Conservation (phyloP, 225 moss, liverwort and hornwort species). For the Polytrichum commune region DNA sequence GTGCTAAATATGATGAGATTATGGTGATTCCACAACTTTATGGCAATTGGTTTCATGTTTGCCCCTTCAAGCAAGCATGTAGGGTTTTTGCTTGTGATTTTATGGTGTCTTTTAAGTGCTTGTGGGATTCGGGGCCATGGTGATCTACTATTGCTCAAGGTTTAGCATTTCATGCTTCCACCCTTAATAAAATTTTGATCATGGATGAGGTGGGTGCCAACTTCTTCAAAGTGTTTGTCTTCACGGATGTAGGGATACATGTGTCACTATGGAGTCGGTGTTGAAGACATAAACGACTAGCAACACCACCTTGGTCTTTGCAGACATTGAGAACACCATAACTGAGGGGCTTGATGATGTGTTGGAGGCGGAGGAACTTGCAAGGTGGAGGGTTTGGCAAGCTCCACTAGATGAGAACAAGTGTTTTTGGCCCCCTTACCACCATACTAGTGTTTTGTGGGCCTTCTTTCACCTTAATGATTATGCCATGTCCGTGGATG, state of each 20-base stretch:
- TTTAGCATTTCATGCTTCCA: no score
- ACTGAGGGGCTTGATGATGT: background rate
- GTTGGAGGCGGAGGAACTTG: background rate
- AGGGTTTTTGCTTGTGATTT: no score
- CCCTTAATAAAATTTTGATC: background rate
- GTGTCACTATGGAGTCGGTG: background rate
- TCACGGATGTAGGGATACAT: background rate
- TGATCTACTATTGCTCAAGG: no score
- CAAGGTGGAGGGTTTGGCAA: no score
- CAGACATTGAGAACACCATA: background rate
- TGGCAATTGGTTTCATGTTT: no score
- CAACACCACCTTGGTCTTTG: background rate
- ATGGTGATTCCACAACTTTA: no score
- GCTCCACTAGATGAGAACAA: no score
- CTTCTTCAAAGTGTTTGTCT: background rate
- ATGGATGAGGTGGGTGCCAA: background rate
- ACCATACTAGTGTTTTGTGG: constrained; percentile 41
- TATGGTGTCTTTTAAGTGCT: no score
- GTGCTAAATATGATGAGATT: no score
- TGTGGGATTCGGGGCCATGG: no score
- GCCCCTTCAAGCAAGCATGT: no score
- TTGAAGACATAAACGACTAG: background rate
- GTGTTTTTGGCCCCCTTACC: background rate
- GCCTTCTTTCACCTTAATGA: constrained; percentile 51
- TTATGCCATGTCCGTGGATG: constrained; percentile 32